Percentiles rank a stretch among this genome's conserved stretches.
Conservation (phyloP, 352 stramenopile genomes). For the Plasmopara halstedii region DNA sequence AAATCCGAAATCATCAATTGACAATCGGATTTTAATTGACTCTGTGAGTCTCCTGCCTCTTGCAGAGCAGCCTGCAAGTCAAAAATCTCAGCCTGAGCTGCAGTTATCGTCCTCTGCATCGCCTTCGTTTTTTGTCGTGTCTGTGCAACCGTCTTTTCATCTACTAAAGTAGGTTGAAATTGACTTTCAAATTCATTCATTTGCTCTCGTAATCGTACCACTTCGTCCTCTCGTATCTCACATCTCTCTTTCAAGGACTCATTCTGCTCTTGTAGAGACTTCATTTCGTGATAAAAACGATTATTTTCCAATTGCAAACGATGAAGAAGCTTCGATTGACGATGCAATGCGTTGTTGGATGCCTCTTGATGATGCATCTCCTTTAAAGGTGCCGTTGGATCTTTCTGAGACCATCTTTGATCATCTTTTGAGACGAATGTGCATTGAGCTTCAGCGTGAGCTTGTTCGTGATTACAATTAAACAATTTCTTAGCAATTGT, state of each 20-base stretch:
- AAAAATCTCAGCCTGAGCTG: slow-evolving; percentile 25
- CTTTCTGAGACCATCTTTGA: too few relatives aligned
- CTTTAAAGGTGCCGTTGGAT: slow-evolving; percentile 10
- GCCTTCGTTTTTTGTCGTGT: slow-evolving; percentile 38
- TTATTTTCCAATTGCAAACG: slow-evolving; percentile 69
- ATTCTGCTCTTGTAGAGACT: slow-evolving; percentile 25
- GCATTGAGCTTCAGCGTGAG: too few relatives aligned
- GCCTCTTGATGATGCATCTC: slow-evolving; percentile 45
- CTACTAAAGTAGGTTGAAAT: slow-evolving; percentile 32
- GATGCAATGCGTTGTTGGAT: slow-evolving; percentile 57
- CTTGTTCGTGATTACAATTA: too few relatives aligned
- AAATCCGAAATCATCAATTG: slow-evolving; percentile 34
- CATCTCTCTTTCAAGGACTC: slow-evolving; percentile 24
- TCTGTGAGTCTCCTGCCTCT: slow-evolving; percentile 24
- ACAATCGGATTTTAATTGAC: slow-evolving; percentile 24
- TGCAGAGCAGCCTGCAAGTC: slow-evolving; percentile 33
- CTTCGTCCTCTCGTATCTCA: slow-evolving; percentile 35
- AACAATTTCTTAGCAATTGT: too few relatives aligned
- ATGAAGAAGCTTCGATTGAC: slow-evolving; percentile 60
- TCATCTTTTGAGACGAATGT: too few relatives aligned
- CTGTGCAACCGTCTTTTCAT: slow-evolving; percentile 25
- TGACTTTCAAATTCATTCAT: slow-evolving; percentile 19
- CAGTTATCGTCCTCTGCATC: slow-evolving; percentile 31
- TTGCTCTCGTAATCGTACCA: slow-evolving; percentile 40
- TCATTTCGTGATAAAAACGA: slow-evolving; percentile 48